Evolutionary conservation across 352 stramenopile genomes (phyloP).

Genomic region (Phytophthora citricola): DNA sequence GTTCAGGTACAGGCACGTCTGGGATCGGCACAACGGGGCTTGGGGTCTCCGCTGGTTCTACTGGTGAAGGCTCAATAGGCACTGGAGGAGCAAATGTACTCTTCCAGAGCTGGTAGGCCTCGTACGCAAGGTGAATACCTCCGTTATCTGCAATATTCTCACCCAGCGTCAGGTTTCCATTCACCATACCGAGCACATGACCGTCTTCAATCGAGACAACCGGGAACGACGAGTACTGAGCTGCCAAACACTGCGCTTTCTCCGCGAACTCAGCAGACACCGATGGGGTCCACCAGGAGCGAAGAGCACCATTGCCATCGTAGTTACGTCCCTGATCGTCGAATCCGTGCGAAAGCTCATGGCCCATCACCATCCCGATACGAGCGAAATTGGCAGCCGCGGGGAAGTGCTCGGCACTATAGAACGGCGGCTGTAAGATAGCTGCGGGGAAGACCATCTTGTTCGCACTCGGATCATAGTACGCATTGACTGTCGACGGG

Average conservation of each 20-base stretch:
- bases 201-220: conserved; percentile 47
- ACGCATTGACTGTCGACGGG: conserved; percentile 92
- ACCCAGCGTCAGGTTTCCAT: conserved; percentile 91
- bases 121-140: conserved; percentile 82
- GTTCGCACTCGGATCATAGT: conserved; percentile 70
- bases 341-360: conserved; percentile 95
- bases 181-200: conserved; percentile 65
- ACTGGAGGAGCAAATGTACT: conserved; percentile 23
- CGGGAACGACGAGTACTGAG: conserved; percentile 69
- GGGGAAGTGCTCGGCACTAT: conserved; percentile 80
- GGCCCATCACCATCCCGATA: conserved; percentile 93
- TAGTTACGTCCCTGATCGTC: conserved; percentile 94
- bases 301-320: conserved; percentile 84
- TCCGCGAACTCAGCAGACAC: conserved; percentile 57
- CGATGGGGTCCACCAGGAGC: conserved; percentile 90
- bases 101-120: conserved; percentile 81
- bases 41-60: neutral
- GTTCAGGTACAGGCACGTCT: conserved; percentile 1
- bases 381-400: conserved; percentile 92
- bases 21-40: no score
- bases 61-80: conserved; percentile 7
- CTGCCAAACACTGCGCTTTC: conserved; percentile 61
- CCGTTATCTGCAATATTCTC: conserved; percentile 94
- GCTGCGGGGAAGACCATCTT: conserved; percentile 95
- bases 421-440: conserved; percentile 91